A percentile compares a stretch with the other conserved stretches of the same genome.
These are phyloP conservation scores for Beauveria asiatica DNA, from an alignment of 2,329 filamentous ascomycete species.

Conservation along the genomic window DNA sequence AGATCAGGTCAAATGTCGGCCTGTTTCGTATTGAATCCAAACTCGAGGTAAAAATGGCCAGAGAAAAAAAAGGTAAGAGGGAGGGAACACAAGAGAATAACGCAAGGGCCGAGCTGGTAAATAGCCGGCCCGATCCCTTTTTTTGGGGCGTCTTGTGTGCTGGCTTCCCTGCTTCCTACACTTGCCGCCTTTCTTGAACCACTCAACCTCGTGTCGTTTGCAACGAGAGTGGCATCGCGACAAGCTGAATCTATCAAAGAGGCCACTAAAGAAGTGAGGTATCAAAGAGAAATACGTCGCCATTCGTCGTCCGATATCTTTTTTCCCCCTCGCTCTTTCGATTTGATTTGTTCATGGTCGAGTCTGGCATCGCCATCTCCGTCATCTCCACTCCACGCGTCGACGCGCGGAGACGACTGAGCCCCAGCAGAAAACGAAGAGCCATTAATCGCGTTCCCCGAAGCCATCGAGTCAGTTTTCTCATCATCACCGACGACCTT, in stretches of 20 bases:
- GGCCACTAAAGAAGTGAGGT: neutral
- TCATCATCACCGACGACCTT: too few relatives aligned
- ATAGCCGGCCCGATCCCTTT: constrained; percentile 2
- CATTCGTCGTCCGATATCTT: neutral
- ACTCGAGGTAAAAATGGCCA: neutral
- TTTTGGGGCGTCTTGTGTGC: neutral
- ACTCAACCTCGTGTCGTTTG: neutral
- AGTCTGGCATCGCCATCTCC: neutral
- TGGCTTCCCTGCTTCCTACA: neutral
- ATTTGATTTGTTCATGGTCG: neutral
- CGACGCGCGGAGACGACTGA: neutral
- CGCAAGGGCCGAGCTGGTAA: neutral
- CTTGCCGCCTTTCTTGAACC: neutral
- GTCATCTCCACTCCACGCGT: neutral
- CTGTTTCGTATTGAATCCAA: neutral
- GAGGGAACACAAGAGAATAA: neutral
- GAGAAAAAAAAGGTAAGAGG: neutral
- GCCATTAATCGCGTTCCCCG: too few relatives aligned
- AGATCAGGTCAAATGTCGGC: neutral
- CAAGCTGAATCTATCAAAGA: neutral
- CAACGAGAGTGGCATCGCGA: neutral
- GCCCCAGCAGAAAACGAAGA: too few relatives aligned
- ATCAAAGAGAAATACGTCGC: too few relatives aligned
- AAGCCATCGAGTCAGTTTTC: too few relatives aligned
- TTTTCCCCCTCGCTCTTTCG: neutral